Conservation (phyloP, 306 rosid species). For the Hippophae tibetana region DNA sequence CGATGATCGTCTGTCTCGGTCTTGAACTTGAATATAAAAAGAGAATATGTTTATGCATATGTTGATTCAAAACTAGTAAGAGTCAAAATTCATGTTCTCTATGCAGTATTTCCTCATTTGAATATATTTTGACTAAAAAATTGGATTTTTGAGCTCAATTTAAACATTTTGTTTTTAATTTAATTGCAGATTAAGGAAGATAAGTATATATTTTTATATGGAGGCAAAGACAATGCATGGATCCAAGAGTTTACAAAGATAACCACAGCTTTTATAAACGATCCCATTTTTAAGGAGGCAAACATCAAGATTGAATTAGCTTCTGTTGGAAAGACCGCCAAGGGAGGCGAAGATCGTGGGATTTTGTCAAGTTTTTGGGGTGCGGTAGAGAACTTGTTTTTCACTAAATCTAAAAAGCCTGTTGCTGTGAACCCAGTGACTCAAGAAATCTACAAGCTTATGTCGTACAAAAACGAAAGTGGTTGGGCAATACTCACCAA, state of each 20-base stretch:
- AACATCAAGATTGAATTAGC: constrained; percentile 21
- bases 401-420: constrained; percentile 9
- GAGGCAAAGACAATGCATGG: constrained; percentile 34
- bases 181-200: constrained; percentile 26
- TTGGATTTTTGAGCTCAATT: no score
- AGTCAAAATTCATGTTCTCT: no score
- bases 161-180: no score
- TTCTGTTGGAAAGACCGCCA: constrained; percentile 8
- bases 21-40: no score
- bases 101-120: no score
- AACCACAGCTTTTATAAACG: constrained; percentile 21
- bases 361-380: constrained; percentile 26
- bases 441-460: constrained; percentile 30
- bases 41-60: no score
- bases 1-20: no score
- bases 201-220: constrained; percentile 38
- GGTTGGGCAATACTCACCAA: constrained; percentile 40
- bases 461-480: constrained; percentile 41
- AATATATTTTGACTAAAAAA: no score
- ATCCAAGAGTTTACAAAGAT: constrained; percentile 31
- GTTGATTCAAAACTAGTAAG: no score
- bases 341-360: background rate
- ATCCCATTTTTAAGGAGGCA: constrained; percentile 19
- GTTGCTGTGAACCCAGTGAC: constrained; percentile 12
- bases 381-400: constrained; percentile 22